Percentiles rank a stretch among this genome's conserved stretches.
These are phyloP conservation scores for Sambucus nigra DNA, from an alignment of 129 eudicot species.

Conservation along the genomic window DNA sequence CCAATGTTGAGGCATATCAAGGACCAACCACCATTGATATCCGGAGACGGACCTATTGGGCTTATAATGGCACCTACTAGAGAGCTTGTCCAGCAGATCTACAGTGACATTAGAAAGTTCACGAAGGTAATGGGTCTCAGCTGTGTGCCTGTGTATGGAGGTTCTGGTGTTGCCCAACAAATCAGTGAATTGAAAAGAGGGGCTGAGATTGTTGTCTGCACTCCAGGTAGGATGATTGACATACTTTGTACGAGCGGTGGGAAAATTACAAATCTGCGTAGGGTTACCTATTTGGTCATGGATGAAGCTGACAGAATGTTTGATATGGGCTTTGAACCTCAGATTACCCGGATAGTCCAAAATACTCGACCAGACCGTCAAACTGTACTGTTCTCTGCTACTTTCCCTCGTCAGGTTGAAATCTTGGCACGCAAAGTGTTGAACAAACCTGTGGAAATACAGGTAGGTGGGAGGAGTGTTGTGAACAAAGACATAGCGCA, in stretches of 20 bases:
- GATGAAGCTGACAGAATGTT: conserved; percentile 88
- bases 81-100: conserved; percentile 82
- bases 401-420: conserved; percentile 81
- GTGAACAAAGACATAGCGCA: conserved; percentile 73
- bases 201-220: conserved; percentile 72
- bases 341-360: conserved; percentile 67
- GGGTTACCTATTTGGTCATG: conserved; percentile 77
- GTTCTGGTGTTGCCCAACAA: conserved; percentile 87
- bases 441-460: conserved; percentile 61
- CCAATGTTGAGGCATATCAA: conserved; percentile 82
- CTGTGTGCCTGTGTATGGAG: conserved; percentile 84
- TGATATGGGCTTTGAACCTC: conserved; percentile 89
- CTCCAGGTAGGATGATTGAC: conserved; percentile 80
- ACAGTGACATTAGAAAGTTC: conserved; percentile 61
- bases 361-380: conserved; percentile 81
- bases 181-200: conserved; percentile 72
- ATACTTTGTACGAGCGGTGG: conserved; percentile 73
- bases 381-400: conserved; percentile 71
- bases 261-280: conserved; percentile 63
- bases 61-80: conserved; percentile 80
- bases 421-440: conserved; percentile 68
- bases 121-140: conserved; percentile 51
- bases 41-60: conserved; percentile 81
- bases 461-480: conserved; percentile 83
- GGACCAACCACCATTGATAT: conserved; percentile 57